Evolutionary conservation across 805 yeast species (phyloP), one percentile per base, ranked within the genome.

Genomic region (Wickerhamiella spandovensis): DNA sequence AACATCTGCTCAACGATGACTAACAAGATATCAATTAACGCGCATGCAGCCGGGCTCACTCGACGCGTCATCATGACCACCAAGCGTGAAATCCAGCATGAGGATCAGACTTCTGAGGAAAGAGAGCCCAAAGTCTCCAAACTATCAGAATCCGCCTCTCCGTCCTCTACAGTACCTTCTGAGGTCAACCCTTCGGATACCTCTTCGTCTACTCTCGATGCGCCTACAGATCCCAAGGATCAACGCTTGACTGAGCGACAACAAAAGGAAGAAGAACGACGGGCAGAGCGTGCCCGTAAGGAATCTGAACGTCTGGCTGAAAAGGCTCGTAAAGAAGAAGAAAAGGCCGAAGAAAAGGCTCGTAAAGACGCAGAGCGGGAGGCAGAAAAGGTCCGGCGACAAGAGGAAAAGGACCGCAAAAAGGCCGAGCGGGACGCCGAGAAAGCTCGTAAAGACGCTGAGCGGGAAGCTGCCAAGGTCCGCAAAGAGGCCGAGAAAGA

Each of bases 221-320:
- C 30, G 6, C 30, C 30, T 25, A 10, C 30, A 6, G 30, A 25
- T 25, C 32, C 32, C 12, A 28, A 25, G 10, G 30, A 28, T 15
- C 32, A 28, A 4, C 32, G 32, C 32, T 12, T 10, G 46, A 24
- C 23, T 2, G 30, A 22, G 20, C 32, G 35, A 9, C 20, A 23
- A 12, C 20, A 24, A 23, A 23, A 18, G 17, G 46, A 43, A 21
- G 30, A 24, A n/a, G 30, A 21, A 23, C 12, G 46, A 10, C 47
- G 12, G n/a, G 54, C 50, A 2, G 58, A 54, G 32, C 47, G 46
- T 23, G 50, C 47, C 42, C 47, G 51, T 8, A 56, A 54, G 35
- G 60, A 56, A 21, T 51, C 54, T 30, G 59, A 61, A 46, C 50
- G 58, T 15, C 58, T 53, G 42, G 61, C 56, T 37, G 56, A 52